Evolutionary conservation across 1,284 basidiomycete species (phyloP), one percentile per base, ranked within the genome.

Genomic region (Afroboletus lepidellus): DNA sequence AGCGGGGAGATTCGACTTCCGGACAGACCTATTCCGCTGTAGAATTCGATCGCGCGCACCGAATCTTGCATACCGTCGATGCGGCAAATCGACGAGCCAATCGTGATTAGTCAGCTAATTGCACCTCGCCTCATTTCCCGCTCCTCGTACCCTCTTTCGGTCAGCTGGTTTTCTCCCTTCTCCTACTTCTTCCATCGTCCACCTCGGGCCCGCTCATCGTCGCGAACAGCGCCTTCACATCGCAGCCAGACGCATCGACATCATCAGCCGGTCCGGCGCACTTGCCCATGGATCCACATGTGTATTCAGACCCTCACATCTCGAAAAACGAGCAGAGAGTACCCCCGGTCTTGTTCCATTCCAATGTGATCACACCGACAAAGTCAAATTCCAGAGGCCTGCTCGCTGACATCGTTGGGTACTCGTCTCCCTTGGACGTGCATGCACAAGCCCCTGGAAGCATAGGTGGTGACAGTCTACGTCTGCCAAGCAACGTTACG

Each of bases 41-140:
- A 90, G 62, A 90, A 90, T 67, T 90, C 87, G 37, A 89, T 67
- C n/a, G 79, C 82, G 29, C 74, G 74, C 24, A 79, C 59, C 15
- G 59, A 44, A 51, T 64, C 61, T 24, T 8, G 48, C 39, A 50
- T 42, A 11, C 18, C 16, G 7, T 12, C 24, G 39, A 18, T 13
- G 16, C 18, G 23, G 13, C 27, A 32, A 20, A 21, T 32, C 21
- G 5, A 18, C 24, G 15, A 39, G 15, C 15, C 32, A 51, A 51
- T 51, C 39, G 20, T 37, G 46, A 41, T 51, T 65, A 65, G 53
- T 65, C 62, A 65, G 58, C 59, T 41, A 60, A 62, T 57, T 60
- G 55, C 48, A 54, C 32, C 33, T 51, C 18, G 41, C 56, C 63
- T 59, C 63, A 41, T 54, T 55, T 55, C 30, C 49, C 39, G 30